Evolutionary conservation across 176 grass and related monocot species (phyloP).

Genomic region (Hsuehochloa calcarea): DNA sequence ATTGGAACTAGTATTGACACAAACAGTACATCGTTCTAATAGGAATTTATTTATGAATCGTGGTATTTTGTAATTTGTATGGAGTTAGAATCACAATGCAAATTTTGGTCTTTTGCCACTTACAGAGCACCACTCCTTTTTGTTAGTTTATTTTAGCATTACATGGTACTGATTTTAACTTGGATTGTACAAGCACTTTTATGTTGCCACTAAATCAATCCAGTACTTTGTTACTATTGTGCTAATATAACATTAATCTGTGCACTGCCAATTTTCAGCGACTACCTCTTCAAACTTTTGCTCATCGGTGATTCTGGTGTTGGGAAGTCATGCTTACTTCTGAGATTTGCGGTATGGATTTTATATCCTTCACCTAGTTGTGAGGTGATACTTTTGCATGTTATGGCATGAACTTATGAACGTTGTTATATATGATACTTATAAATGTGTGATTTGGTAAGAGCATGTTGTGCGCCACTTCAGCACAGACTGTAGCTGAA

Average conservation of each 20-base stretch:
- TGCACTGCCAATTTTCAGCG: background rate
- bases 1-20: background rate
- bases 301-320: slow-evolving; percentile 76
- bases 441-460: background rate
- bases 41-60: background rate
- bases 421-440: background rate
- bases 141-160: background rate
- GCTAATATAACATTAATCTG: background rate
- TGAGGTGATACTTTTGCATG: background rate
- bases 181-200: background rate
- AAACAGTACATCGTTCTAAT: background rate
- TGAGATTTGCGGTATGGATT: slow-evolving; percentile 48
- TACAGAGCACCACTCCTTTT: background rate
- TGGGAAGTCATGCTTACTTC: slow-evolving; percentile 67
- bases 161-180: background rate
- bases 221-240: background rate
- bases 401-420: background rate
- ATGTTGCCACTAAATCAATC: background rate
- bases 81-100: background rate
- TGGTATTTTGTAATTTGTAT: background rate
- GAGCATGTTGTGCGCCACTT: background rate
- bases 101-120: background rate
- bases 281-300: slow-evolving; percentile 49
- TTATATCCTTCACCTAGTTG: background rate
- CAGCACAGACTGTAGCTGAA: background rate